Evolutionary conservation across 805 yeast genomes (phyloP), one percentile per base, ranked within the genome.

Genomic region (Kodamaea restingae): DNA sequence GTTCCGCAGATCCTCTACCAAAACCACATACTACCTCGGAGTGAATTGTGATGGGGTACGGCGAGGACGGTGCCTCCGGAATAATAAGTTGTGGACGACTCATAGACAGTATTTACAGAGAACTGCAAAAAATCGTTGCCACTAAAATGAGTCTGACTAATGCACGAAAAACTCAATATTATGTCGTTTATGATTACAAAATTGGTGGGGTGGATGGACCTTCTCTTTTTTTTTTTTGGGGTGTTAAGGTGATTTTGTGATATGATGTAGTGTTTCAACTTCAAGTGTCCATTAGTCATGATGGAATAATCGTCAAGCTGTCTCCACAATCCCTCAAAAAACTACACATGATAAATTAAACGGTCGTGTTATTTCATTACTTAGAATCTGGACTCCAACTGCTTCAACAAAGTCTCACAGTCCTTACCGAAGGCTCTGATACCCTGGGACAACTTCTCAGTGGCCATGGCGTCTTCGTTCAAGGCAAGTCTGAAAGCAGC

Each of bases 381-480:
- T 52, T 69, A 57, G 48, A 80, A 67, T 62, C 73, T 80, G 54
- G 73, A 64, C 63, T 79, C 80, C 64, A 85, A 76, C 59, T 80
- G 71, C 44, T 74, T 66, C 65, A 80, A 69, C 63, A 93, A 78
- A 41, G 96, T 82, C 55, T 71, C 80, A 56, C 95, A 83, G 67
- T 93, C 99, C 65, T 84, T 91, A 56, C 96, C 86, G 70, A 93
- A 93, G 67, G 81, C 80, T 78, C 98, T 85, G 73, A 93, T 93
- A 79, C 99, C 99, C 64, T 93, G 96, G 55, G 96, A 71, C 63
- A 93, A 80, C 76, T 93, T 93, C 75, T 88, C 97, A 51, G 96
- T 88, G 55, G 97, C 95, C 98, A 93, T 91, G 50, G 93, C 93
- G 65, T 93, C 98, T 67, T 93, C 95, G 73, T 93, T 91, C 55